Base-by-base conservation (phyloP, 2,329 filamentous ascomycete genomes). In the Pseudogymnoascus sp. region DNA sequence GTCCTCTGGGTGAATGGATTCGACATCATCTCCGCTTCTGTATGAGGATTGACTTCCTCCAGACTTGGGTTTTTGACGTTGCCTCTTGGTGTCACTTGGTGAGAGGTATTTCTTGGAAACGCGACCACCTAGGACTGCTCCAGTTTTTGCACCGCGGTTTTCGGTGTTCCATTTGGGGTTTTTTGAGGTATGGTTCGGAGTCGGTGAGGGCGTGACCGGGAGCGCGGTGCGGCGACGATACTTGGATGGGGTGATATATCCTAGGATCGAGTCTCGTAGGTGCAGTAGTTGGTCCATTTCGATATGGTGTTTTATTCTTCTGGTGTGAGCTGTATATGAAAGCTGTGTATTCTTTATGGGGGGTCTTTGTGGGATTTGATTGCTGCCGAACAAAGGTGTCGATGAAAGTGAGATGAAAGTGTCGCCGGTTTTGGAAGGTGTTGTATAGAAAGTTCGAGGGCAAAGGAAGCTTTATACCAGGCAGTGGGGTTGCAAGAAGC, bases 171-270 rank as follows among this genome's bases (percentile, higher is more conserved):
- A 47, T 10, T 5, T 35, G 47, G 11, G 62, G 57, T 42, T 53
- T 62, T 4, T 35, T 53, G 57, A 10, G 68, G 65, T n/a, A 67
- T 67, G 17, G 60, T 61, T 44, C 4, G 19, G 33, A 9, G 40
- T 53, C 11, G 60, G 36, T 26, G 60, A 31, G 17, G 44, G 36
- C n/a, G 63, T 57, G 61, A 53, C 23, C 11, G 40, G 60, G 6
- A 44, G 15, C 17, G 68, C 57, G 17, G 72, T 74, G 21, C 71
- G 71, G 38, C 68, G 73, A 53, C 72, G 72, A 53, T 73, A 73
- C 13, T 68, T 60, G 9, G 63, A 36, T 33, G 72, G 72, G 13
- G 72, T 72, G 44, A 74, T 63, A 59, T 68, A 70, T 17, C 65
- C 66, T 28, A 70, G 60, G 47, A 74, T 50, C 13, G 68, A 68